Conservation (phyloP, 306 rosid species). For the Lathyrus oleraceus region DNA sequence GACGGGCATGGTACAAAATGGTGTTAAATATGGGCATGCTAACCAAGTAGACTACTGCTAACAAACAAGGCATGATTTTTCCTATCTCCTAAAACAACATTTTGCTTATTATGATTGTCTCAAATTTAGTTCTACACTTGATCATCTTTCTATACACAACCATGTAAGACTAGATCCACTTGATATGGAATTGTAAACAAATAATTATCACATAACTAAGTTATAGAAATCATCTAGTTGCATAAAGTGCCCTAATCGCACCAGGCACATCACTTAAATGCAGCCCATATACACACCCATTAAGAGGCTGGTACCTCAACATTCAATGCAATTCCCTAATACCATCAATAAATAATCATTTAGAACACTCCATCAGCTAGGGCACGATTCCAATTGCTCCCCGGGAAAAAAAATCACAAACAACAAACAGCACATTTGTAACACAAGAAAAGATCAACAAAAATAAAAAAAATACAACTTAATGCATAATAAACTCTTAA, state of each 20-base stretch:
- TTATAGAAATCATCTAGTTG: neutral
- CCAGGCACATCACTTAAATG: neutral
- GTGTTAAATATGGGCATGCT: neutral
- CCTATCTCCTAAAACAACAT: constrained; percentile 2
- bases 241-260: constrained; percentile 3
- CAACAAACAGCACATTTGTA: too few relatives aligned
- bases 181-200: neutral
- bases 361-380: constrained; percentile 2
- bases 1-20: neutral
- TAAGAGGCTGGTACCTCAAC: neutral
- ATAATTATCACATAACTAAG: neutral
- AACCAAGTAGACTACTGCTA: constrained; percentile 12
- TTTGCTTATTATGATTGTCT: neutral
- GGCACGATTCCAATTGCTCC: neutral
- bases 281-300: neutral
- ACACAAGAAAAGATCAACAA: neutral
- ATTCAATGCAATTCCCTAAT: constrained; percentile 1
- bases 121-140: neutral
- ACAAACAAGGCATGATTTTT: neutral
- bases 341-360: neutral
- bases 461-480: neutral
- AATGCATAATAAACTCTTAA: neutral
- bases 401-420: too few relatives aligned
- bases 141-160: neutral
- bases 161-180: constrained; percentile 1